Base-by-base conservation (phyloP, 306 rosid genomes). In the Castanea crenata region DNA sequence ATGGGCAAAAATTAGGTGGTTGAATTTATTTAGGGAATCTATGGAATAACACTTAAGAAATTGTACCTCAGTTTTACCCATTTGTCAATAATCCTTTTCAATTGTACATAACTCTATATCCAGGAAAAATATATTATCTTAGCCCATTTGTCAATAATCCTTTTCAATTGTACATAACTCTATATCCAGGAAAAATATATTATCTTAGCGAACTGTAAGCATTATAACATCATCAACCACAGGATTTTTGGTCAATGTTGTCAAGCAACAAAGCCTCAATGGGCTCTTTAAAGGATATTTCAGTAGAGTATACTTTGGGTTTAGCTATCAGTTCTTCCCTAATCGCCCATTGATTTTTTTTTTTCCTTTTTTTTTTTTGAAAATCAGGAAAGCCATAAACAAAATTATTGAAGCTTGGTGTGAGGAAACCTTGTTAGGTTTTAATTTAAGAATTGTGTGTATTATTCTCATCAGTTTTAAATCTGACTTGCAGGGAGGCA, bases 401-500 rank as follows among this genome's bases (percentile, higher is more conserved):
- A 5, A 21, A 21, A n/a, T 49, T 49, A 58, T n/a, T 7, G 64
- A 11, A 2, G 54, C 54, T 49, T 20, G 64, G 64, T 58, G 54
- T 13, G 11, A 19, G 27, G 25, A 56, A 57, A 20, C 63, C 29
- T 3, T 58, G 14, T 10, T 58, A 20, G 64, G 23, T 12, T 23
- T 23, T 20, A 21, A 31, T 58, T 58, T 58, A 58, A 20, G 23
- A 20, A 21, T 9, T 58, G 31, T 58, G 69, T 12, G 15, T 5
- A 8, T 15, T 32, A 31, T 65, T 65, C 71, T 51, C 52, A 5
- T 41, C 56, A 56, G 27, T 64, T 25, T 5, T 69, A 4, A 65
- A 32, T 65, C 71, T 65, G 71, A 65, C 13, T 16, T 65, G 71
- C 14, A 85, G 91, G 55, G 86, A 68, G 68, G 85, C 88, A 31